Percentiles rank a stretch among this genome's conserved stretches.
phyloP scores from a whole-genome alignment of 257 asterid species.

The Thymus quinquecostatus region DNA sequence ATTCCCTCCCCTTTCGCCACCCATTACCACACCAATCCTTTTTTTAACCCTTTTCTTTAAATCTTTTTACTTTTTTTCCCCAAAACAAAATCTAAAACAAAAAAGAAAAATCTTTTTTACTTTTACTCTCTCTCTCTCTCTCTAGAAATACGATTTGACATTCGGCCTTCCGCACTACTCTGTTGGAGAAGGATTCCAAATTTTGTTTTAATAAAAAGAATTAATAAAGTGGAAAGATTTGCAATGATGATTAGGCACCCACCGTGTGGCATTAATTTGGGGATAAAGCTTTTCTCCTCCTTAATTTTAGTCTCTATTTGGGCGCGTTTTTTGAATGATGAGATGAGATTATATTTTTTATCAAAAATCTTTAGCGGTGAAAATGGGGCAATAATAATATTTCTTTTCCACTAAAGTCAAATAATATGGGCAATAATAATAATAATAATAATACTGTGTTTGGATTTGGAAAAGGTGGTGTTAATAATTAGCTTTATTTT shows the following conservation, averaged over 20 bases:
- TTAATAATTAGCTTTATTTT: not conserved
- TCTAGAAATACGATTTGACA: not conserved
- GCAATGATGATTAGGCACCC: constrained; percentile 42
- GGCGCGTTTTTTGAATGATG: not conserved
- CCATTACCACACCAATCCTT: constrained; percentile 47
- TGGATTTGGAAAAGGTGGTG: not conserved
- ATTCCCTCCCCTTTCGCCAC: constrained; percentile 52
- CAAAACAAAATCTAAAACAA: too few relatives aligned
- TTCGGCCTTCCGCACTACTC: not conserved
- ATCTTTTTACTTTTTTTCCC: not conserved
- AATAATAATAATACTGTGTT: not conserved
- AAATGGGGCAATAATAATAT: not conserved
- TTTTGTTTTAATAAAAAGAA: not conserved
- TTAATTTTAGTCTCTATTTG: constrained; percentile 16
- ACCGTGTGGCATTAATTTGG: constrained; percentile 1
- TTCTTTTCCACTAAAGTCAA: not conserved
- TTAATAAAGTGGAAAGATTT: not conserved
- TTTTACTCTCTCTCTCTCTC: constrained; percentile 24
- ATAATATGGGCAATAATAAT: not conserved
- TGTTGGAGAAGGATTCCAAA: not conserved
- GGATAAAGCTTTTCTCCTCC: constrained; percentile 28
- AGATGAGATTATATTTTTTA: not conserved
- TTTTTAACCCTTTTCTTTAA: constrained; percentile 28
- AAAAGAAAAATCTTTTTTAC: too few relatives aligned
- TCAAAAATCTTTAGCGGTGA: constrained; percentile 13